These are phyloP conservation scores for Drechslerella dactyloides DNA, from an alignment of 2,329 filamentous ascomycete genomes.

Conservation along the genomic window DNA sequence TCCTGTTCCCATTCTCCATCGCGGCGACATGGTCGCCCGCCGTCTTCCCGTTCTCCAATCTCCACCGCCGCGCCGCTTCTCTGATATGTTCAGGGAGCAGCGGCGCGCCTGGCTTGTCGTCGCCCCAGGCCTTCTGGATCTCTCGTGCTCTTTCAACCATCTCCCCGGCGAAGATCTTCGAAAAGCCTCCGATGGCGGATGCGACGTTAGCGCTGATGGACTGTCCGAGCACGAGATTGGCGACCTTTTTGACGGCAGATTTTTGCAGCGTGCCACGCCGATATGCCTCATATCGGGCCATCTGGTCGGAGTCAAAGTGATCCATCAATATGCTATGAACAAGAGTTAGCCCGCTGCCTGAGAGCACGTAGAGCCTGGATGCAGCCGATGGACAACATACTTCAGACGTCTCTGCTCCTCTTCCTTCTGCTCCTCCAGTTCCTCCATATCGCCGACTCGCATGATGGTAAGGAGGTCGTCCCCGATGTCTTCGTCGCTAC, in stretches of 20 bases:
- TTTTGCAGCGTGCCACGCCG: conserved; percentile 63
- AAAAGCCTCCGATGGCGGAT: conserved; percentile 69
- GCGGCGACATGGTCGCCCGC: conserved; percentile 52
- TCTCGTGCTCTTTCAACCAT: conserved; percentile 70
- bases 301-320: conserved; percentile 61
- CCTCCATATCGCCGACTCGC: conserved; percentile 66
- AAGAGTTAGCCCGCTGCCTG: conserved; percentile 6
- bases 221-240: conserved; percentile 72
- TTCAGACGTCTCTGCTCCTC: conserved; percentile 65
- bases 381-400: conserved; percentile 9
- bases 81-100: conserved; percentile 54
- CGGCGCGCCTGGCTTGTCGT: conserved; percentile 53
- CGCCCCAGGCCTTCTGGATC: conserved; percentile 65
- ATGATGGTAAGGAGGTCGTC: conserved; percentile 59
- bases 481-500: conserved; percentile 65
- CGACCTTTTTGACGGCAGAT: conserved; percentile 64
- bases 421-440: conserved; percentile 71
- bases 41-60: conserved; percentile 53
- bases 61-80: conserved; percentile 54
- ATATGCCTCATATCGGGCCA: conserved; percentile 62
- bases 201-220: conserved; percentile 70
- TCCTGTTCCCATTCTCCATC: conserved; percentile 45
- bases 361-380: not conserved
- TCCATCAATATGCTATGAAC: conserved; percentile 53
- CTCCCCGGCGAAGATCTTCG: conserved; percentile 71